phyloP scores from a whole-genome alignment of 2,329 filamentous ascomycete genomes.

The Polychaeton citri region DNA sequence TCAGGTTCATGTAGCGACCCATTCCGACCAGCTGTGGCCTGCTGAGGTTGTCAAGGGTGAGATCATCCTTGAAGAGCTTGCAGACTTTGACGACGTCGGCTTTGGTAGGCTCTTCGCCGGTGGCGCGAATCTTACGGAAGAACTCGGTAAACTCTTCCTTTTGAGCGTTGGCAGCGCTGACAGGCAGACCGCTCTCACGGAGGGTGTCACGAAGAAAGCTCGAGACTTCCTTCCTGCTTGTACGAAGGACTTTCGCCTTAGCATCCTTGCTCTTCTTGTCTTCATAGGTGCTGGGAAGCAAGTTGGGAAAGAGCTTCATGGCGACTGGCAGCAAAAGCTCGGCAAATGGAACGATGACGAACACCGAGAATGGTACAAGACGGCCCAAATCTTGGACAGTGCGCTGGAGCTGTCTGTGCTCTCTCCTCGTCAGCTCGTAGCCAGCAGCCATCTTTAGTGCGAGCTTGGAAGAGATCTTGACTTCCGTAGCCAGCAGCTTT shows the following conservation, averaged over 20 bases:
- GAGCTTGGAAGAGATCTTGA: constrained; percentile 80
- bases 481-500: constrained; percentile 82
- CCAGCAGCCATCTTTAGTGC: constrained; percentile 96
- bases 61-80: constrained; percentile 96
- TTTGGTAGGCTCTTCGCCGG: constrained; percentile 75
- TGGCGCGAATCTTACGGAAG: constrained; percentile 88
- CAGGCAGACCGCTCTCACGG: constrained; percentile 80
- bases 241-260: constrained; percentile 69
- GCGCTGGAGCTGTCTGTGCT: constrained; percentile 80
- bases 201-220: constrained; percentile 77
- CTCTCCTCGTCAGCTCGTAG: constrained; percentile 88
- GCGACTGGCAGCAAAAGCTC: constrained; percentile 86
- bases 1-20: constrained; percentile 96
- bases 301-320: constrained; percentile 88
- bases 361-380: constrained; percentile 89
- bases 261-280: constrained; percentile 78
- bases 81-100: constrained; percentile 97
- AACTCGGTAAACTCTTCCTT: constrained; percentile 92
- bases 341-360: constrained; percentile 91
- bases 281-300: constrained; percentile 95
- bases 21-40: constrained; percentile 92
- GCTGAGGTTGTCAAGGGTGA: constrained; percentile 93
- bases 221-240: constrained; percentile 87
- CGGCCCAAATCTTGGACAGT: constrained; percentile 90
- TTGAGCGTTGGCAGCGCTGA: constrained; percentile 72